Conservation (phyloP, 2,329 filamentous ascomycete genomes). For the Monilinia vaccinii-corymbosi region DNA sequence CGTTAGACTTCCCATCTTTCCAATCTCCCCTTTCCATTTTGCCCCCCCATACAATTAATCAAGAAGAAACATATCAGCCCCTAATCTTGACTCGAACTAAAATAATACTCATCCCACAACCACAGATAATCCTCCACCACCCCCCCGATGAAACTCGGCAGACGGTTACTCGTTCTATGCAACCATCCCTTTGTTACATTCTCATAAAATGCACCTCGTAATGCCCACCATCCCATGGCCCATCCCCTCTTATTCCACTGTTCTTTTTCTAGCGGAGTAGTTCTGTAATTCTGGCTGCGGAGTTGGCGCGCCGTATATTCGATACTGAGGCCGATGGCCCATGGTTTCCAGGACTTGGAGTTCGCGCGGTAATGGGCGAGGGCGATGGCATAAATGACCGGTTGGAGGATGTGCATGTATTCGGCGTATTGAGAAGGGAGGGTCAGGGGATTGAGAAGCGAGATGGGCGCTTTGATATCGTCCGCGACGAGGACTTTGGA, state of each 20-base stretch:
- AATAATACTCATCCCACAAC: constrained; percentile 97
- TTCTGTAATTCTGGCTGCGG: constrained; percentile 50
- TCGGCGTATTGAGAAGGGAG: constrained; percentile 71
- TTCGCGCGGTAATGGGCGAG: constrained; percentile 62
- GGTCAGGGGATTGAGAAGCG: constrained; percentile 73
- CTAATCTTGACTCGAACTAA: constrained; percentile 36
- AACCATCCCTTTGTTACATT: constrained; percentile 74
- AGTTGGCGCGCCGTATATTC: constrained; percentile 88
- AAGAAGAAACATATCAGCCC: neutral
- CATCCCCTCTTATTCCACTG: constrained; percentile 83
- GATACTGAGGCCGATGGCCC: constrained; percentile 75
- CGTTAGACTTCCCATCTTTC: neutral
- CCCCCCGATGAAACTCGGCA: constrained; percentile 65
- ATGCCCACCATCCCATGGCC: constrained; percentile 89
- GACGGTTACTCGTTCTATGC: constrained; percentile 35
- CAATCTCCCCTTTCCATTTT: no score
- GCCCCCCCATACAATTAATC: neutral
- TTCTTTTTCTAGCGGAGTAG: constrained; percentile 80
- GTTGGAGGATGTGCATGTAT: constrained; percentile 82
- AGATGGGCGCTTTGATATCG: constrained; percentile 87
- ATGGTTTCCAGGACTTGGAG: constrained; percentile 74
- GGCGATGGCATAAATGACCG: constrained; percentile 75
- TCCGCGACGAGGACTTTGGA: constrained; percentile 89
- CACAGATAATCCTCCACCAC: constrained; percentile 96
- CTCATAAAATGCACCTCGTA: constrained; percentile 96